Base-by-base conservation (phyloP, 208 protist species). In the Wallacemonas sp. region DNA sequence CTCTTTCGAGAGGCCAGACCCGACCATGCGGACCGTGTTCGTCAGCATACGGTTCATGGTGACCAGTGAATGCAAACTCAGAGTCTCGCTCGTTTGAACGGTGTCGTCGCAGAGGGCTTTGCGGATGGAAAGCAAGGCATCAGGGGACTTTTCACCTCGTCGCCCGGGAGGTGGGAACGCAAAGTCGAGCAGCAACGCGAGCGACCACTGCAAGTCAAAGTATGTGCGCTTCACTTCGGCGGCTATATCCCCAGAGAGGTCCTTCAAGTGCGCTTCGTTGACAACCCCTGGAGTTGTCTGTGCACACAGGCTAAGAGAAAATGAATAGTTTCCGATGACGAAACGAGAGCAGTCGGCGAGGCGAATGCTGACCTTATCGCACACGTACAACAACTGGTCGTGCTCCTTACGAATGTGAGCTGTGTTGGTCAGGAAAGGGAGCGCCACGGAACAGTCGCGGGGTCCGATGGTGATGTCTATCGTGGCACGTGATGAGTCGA, bases 201-300 rank as follows among this genome's bases (percentile, higher is more conserved):
- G 34, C 6, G 81, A 68, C 85, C 85, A 92, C 50, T 92, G 81
- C 32, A 89, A 76, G 29, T 79, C 81, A 71, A 82, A 83, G 67
- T 79, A 72, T 42, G 63, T 72, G n/a, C 68, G 63, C 50, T 75
- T 57, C 72, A 86, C 41, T 34, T 78, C 73, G 26, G 53, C 58
- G 61, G 73, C 30, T 36, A 67, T 68, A 26, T 82, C 62, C 6
- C 71, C 66, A 12, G 63, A 73, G 34, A 46, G 52, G 21, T 17
- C 39, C 60, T 46, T 36, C 0, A 45, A 13, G 17, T 9, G 9
- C 3, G 36, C 48, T 1, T 65, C 64, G 29, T 50, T 44, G 9
- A 42, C 30, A n/a, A 68, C 29, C 29, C 39, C 19, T 5, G 67
- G 73, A 0, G 70, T 61, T 0, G 57, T 45, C 36, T 24, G 48